phyloP scores from a whole-genome alignment of 768 basidiomycete genomes.

The Boletus vinaceobasis region DNA sequence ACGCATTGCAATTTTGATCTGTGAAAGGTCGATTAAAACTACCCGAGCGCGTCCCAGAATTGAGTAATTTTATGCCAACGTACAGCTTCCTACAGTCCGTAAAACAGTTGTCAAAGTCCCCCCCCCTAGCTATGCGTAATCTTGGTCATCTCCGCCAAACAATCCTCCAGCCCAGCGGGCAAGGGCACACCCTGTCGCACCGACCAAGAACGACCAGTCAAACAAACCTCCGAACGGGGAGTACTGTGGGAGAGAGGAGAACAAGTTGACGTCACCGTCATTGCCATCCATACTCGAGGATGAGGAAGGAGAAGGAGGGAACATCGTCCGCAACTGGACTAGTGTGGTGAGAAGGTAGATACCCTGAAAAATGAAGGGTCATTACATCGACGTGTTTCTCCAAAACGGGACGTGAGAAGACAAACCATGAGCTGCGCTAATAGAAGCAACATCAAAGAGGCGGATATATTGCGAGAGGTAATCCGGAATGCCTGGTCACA shows the following conservation, averaged over 20 bases:
- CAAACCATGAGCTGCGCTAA: conserved; percentile 81
- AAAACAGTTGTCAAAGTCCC: not conserved
- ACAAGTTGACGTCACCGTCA: conserved; percentile 45
- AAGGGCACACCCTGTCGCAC: conserved; percentile 47
- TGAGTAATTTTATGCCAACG: not conserved
- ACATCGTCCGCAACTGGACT: conserved; percentile 77
- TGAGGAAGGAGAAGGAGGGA: conserved; percentile 51
- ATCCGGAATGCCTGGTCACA: conserved; percentile 52
- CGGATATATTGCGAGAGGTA: conserved; percentile 65
- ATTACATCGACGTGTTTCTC: not conserved
- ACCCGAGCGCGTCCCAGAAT: not conserved
- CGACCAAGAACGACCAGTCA: conserved; percentile 65
- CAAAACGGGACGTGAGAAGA: conserved; percentile 9
- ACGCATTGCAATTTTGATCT: not conserved
- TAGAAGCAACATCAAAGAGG: conserved; percentile 71
- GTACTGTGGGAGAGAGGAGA: conserved; percentile 69
- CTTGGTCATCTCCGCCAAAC: conserved; percentile 18
- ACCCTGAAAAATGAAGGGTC: conserved; percentile 43
- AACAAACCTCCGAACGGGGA: conserved; percentile 72
- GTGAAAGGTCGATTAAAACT: not conserved
- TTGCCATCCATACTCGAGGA: conserved; percentile 8
- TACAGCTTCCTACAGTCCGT: conserved; percentile 5
- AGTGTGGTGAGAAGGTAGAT: conserved; percentile 82
- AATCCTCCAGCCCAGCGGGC: conserved; percentile 53
- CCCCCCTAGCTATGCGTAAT: conserved; percentile 3